phyloP scores from a whole-genome alignment of 176 grass and related monocot genomes.

The Cenchrus fungigraminus region DNA sequence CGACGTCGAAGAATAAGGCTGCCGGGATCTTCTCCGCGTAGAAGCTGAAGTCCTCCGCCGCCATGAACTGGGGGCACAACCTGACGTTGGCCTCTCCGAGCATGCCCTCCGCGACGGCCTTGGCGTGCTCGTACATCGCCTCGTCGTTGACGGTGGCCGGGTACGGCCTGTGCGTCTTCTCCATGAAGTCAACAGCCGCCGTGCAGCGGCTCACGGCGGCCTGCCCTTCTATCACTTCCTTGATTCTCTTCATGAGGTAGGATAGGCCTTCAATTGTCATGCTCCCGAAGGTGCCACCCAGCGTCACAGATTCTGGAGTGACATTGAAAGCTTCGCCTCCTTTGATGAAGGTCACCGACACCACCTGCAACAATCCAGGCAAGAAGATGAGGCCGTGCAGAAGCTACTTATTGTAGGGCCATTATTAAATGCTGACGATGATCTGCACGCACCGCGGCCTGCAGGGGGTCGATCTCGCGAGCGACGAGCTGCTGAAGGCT shows the following conservation, averaged over 20 bases:
- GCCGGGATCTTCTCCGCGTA: conserved; percentile 57
- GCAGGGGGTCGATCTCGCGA: conserved; percentile 63
- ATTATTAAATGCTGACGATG: not conserved
- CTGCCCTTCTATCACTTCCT: conserved; percentile 62
- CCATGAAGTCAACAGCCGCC: conserved; percentile 62
- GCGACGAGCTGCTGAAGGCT: conserved; percentile 72
- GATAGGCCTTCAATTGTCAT: conserved; percentile 58
- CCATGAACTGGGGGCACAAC: conserved; percentile 20
- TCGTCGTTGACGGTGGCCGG: conserved; percentile 66
- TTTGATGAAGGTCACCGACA: conserved; percentile 62
- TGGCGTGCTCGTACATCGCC: conserved; percentile 52
- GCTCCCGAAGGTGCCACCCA: conserved; percentile 78
- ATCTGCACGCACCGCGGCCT: conserved; percentile 23
- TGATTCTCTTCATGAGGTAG: conserved; percentile 58
- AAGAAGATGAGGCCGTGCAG: not conserved
- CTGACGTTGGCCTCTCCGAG: conserved; percentile 58
- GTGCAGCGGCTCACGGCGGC: conserved; percentile 59
- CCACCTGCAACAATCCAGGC: conserved; percentile 44
- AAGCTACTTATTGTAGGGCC: not conserved
- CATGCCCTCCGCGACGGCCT: conserved; percentile 51
- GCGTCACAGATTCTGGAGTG: conserved; percentile 54
- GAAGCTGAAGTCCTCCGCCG: conserved; percentile 78
- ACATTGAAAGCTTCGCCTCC: conserved; percentile 74
- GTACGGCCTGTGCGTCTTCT: conserved; percentile 56
- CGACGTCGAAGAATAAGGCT: conserved; percentile 51